A percentile compares a stretch with the other conserved stretches of the same genome.
phyloP scores from a whole-genome alignment of 306 rosid species.

The Fragaria nilgerrensis region DNA sequence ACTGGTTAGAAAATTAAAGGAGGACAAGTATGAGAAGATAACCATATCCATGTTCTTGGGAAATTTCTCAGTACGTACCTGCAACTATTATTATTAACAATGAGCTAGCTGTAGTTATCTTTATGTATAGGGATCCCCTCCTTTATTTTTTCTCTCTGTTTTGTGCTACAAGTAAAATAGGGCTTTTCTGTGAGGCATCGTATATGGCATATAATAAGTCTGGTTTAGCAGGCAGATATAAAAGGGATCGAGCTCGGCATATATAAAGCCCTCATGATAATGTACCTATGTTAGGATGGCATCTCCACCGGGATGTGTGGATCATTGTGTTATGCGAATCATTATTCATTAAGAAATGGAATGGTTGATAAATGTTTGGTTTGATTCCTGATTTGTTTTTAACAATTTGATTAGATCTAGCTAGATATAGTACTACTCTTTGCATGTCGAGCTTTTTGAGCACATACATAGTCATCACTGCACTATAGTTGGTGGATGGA shows the following conservation, averaged over 20 bases:
- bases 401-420: background rate
- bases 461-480: background rate
- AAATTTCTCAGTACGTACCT: background rate
- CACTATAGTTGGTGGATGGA: no score
- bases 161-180: no score
- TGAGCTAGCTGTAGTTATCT: background rate
- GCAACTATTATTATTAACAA: background rate
- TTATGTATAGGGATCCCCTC: background rate
- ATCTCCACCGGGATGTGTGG: conserved; percentile 4
- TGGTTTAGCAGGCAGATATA: background rate
- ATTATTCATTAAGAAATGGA: background rate
- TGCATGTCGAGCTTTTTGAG: background rate
- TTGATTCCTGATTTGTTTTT: background rate
- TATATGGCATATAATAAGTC: no score
- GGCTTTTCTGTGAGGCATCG: no score
- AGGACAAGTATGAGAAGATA: background rate
- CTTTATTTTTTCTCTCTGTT: no score
- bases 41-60: background rate
- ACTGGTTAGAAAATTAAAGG: background rate
- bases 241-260: background rate
- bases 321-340: background rate
- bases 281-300: conserved; percentile 3
- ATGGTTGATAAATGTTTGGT: background rate
- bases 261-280: conserved; percentile 2
- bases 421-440: background rate